Base-by-base conservation (phyloP, 192 early-diverging fungal genomes). In the Entophlyctis helioformis region DNA sequence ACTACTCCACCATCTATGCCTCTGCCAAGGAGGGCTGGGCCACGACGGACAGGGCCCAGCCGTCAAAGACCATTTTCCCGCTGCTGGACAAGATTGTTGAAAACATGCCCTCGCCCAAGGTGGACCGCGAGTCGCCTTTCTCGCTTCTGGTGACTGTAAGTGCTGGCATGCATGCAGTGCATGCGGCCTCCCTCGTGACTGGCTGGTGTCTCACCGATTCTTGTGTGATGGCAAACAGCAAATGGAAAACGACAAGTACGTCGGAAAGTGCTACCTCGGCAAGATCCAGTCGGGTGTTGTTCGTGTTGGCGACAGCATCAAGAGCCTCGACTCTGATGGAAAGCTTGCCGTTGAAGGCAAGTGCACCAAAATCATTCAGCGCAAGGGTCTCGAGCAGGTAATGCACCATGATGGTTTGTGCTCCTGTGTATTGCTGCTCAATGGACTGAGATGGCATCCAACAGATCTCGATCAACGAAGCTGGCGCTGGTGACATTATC, bases 1-100 rank as follows among this genome's bases (percentile, higher is more conserved):
- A 76, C 10, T 89, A 89, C 64, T 76, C 84, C 31, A 67, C 83
- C 23, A 43, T 84, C 19, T 89, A 78, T 46, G 81, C 81, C 10
- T 83, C 81, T 38, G 86, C 84, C 12, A 89, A 89, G 59, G 78
- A 89, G 27, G 86, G 86, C 35, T 89, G 82, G 82, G 83, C 84
- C 38, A 66, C 76, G 11, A 62, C 59, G 25, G 58, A 73, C 26
- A 37, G 8, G 42, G 19, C 9, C 9, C 47, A 5, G 53, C 47
- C 50, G 74, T 81, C 73, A 61, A 36, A 48, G 2, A 60, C 46
- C 31, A 48, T 63, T 11, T 38, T 65, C 32, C 79, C 84, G 8
- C 56, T 89, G 24, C 68, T 89, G 28, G 86, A 89, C 43, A 63
- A 69, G 19, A 89, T 89, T 36, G 40, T 89, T 18, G 62, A 63